Base-by-base conservation (phyloP, 225 moss, liverwort and hornwort genomes). In the Pseudisothecium myosuroides region DNA sequence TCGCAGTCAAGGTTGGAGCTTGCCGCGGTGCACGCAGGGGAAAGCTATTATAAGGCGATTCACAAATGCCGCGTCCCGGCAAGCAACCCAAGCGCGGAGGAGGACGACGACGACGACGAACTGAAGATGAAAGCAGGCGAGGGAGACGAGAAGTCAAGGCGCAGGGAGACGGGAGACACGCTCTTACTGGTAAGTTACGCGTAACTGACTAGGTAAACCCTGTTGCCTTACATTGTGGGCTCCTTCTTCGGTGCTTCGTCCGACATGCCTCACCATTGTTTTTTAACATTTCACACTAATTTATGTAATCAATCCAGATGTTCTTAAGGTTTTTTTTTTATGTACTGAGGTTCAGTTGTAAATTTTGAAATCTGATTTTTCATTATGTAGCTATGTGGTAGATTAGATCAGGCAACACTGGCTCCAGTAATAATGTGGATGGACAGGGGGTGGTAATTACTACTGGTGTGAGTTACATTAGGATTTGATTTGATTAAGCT, bases 31-130 rank as follows among this genome's bases (percentile, higher is more conserved):
- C 67, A n/a, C n/a, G n/a, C n/a, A 36, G 64, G 55, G 64, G 26
- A 54, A 36, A 29, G 73, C 59, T 91, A 89, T 74, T 84, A 89
- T 89, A 84, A 87, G 84, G 63, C 34, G 65, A 34, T 17, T 34
- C 87, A 67, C 91, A 54, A 80, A 91, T 67, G 89, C 91, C 91
- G 91, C 91, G 91, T 91, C 80, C 89, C 39, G 52, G 88, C 83
- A 86, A 74, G 83, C 83, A 82, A 50, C 82, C 41, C 83, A 69
- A 36, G 61, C 76, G 62, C 49, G 75, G 58, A 29, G 8, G 27
- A 56, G 5, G 80, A 69, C 80, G 69, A 75, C 72, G 88, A 62
- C 41, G 83, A 76, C 56, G 32, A 63, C 17, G 45, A 50, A 45
- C 68, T 47, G 82, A 47, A 47, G 75, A 76, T 74, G 85, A 61